phyloP scores from a whole-genome alignment of 768 basidiomycete species.

The Vararia minispora region DNA sequence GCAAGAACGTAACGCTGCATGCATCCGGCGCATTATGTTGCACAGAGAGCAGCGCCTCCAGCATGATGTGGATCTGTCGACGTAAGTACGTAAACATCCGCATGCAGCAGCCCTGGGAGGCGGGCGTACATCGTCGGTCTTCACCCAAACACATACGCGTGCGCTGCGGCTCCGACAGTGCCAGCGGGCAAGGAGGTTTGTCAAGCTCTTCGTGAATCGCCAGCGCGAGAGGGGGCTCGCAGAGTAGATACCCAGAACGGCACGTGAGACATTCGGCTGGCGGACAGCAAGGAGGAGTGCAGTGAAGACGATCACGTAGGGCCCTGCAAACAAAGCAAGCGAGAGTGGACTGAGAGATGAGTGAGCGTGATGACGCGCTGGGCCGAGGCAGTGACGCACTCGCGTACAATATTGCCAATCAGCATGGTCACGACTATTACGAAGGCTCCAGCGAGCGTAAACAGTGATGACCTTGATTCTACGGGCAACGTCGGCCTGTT shows the following conservation, averaged over 20 bases:
- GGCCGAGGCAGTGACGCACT: conserved; percentile 2
- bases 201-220: conserved; percentile 2
- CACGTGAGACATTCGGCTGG: conserved; percentile 6
- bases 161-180: conserved; percentile 10
- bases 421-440: conserved; percentile 7
- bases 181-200: conserved; percentile 4
- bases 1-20: conserved; percentile 11
- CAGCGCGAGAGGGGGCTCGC: conserved; percentile 6
- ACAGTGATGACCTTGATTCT: conserved; percentile 7
- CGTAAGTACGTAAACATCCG: no score
- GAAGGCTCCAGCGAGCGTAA: conserved; percentile 9
- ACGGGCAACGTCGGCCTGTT: conserved; percentile 11
- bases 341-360: conserved; percentile 8
- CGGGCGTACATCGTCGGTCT: conserved; percentile 11
- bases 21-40: conserved; percentile 11
- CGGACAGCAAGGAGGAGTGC: conserved; percentile 5
- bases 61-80: conserved; percentile 11
- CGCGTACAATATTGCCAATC: conserved; percentile 11
- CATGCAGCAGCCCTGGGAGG: no score
- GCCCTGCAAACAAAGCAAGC: conserved; percentile 8
- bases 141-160: conserved; percentile 13
- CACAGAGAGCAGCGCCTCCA: conserved; percentile 11
- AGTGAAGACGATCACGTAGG: conserved; percentile 7
- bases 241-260: conserved; percentile 4
- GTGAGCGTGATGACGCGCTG: not conserved